These are phyloP conservation scores for Penstemon eatonii DNA, from an alignment of 257 asterid genomes.

Conservation along the genomic window DNA sequence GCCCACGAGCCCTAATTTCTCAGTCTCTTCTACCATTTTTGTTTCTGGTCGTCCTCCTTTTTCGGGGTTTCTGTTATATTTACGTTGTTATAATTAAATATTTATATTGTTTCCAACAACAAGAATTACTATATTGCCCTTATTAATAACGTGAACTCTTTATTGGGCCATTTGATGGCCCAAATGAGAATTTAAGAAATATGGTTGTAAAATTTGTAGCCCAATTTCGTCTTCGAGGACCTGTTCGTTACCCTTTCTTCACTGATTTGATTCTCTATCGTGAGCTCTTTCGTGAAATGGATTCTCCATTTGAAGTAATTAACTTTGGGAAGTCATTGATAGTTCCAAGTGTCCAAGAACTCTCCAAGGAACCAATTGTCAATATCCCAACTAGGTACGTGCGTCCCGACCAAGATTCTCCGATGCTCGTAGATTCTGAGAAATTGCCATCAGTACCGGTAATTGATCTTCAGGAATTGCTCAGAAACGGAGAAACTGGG, in stretches of 20 bases:
- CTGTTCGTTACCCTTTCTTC: no score
- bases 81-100: no score
- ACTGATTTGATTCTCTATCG: no score
- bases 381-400: conserved; percentile 42
- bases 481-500: conserved; percentile 16
- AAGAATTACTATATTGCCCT: no score
- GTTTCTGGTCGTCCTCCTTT: not conserved
- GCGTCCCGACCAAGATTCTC: conserved; percentile 32
- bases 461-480: conserved; percentile 38
- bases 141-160: no score
- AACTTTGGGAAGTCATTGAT: conserved; percentile 47
- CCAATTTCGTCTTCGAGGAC: no score
- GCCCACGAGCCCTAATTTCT: conserved; percentile 20
- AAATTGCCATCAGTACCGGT: conserved; percentile 26
- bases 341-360: conserved; percentile 60
- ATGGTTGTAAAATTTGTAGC: no score
- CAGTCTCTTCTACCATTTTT: conserved; percentile 20
- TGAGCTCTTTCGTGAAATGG: conserved; percentile 23
- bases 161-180: no score
- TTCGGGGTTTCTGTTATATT: not conserved
- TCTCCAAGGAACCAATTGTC: conserved; percentile 32
- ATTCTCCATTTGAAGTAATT: not conserved
- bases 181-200: no score
- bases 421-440: not conserved
- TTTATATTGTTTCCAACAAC: no score